These are phyloP conservation scores for Spathaspora gorwiae DNA, from an alignment of 805 yeast species.

Conservation along the genomic window DNA sequence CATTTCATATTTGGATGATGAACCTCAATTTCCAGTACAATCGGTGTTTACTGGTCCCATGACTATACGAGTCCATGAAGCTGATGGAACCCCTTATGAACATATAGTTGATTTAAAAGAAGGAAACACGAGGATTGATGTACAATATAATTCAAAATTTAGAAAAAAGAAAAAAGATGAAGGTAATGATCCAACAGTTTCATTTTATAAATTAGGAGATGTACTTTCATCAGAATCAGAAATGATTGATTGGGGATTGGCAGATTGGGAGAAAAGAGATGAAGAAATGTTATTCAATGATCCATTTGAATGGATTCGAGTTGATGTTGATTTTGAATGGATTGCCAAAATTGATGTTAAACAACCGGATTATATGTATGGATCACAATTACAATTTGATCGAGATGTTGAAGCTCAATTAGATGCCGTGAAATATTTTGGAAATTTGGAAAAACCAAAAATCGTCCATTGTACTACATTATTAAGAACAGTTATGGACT, in stretches of 20 bases:
- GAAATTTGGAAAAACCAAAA: constrained; percentile 53
- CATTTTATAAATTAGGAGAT: constrained; percentile 55
- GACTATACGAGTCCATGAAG: constrained; percentile 95
- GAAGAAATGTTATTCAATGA: constrained; percentile 68
- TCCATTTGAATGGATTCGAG: constrained; percentile 95
- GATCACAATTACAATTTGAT: constrained; percentile 90
- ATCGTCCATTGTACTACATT: constrained; percentile 69
- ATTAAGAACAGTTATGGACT: constrained; percentile 76
- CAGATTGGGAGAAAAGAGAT: constrained; percentile 66
- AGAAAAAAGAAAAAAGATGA: constrained; percentile 67
- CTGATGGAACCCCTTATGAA: constrained; percentile 98
- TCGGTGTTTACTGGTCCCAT: constrained; percentile 85
- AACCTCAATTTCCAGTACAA: constrained; percentile 36
- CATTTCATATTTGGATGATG: constrained; percentile 37
- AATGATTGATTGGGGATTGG: constrained; percentile 63
- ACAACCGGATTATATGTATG: constrained; percentile 93
- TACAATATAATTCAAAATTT: constrained; percentile 92
- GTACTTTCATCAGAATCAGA: constrained; percentile 61
- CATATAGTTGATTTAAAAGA: constrained; percentile 92
- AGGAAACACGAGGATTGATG: constrained; percentile 78
- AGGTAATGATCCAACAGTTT: constrained; percentile 43
- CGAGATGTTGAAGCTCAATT: constrained; percentile 94
- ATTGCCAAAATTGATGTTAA: constrained; percentile 73
- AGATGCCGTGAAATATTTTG: constrained; percentile 75
- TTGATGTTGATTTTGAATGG: constrained; percentile 99